Evolutionary conservation across 148 eudicot genomes (phyloP), one percentile per base, ranked within the genome.

Genomic region (Spergularia bocconei): DNA sequence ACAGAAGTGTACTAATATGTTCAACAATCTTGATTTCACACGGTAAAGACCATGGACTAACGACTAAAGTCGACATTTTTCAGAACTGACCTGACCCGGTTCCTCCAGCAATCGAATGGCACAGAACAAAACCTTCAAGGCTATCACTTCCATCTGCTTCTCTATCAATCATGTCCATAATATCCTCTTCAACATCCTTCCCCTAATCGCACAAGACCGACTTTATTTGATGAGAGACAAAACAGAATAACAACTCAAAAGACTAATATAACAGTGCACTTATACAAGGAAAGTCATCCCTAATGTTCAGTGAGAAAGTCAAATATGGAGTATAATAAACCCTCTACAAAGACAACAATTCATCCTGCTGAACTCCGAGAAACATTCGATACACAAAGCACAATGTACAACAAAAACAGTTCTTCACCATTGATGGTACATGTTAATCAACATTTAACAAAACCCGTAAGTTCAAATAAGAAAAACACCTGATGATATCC

Each of bases 101-200:
- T 83, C 99, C 99, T 56, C 99, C 99, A 80, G 99, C 99, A 82
- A 96, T 96, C 29, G 98, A 92, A 82, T 96, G 99, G 83, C 99
- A 96, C 51, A 96, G 82, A 78, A 96, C 99, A 79, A 96, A 96
- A 69, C 99, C 99, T 82, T 96, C 99, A 61, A 96, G 99, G 83
- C 99, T 96, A 78, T 93, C 99, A 82, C 99, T 95, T 86, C 99
- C 99, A 87, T 96, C 99, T 73, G 99, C 99, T 86, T 96, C 99
- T 84, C 99, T 88, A 79, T 96, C 99, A 78, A 96, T 96, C 99
- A 96, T 96, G 84, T 96, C 99, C 97, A 96, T 91, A 70, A 96
- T 83, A 78, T 96, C 98, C 84, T 96, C 99, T 86, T 96, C 94
- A 75, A 92, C 91, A 61, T 80, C 87, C 82, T 95, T 87, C 9